Evolutionary conservation across 805 yeast species (phyloP).

Genomic region (Blastobotrys peoriensis): DNA sequence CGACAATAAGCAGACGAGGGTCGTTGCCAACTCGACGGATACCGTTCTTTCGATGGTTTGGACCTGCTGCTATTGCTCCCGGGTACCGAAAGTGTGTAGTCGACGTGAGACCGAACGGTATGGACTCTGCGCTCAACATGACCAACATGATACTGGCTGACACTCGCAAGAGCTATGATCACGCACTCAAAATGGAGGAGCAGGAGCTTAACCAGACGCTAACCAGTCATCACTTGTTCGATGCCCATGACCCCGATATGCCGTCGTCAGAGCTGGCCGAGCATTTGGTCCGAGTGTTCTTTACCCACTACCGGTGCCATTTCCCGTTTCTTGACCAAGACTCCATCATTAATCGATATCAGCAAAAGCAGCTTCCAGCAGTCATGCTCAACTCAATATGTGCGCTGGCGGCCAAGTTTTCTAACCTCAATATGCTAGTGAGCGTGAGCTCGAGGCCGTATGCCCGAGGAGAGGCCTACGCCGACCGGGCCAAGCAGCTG

Average conservation of each 20-base stretch:
- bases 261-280: neutral
- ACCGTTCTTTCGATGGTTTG: conserved; percentile 7
- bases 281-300: conserved; percentile 1
- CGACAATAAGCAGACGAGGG: too few species aligned
- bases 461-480: conserved; percentile 5
- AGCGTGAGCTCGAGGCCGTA: conserved; percentile 1
- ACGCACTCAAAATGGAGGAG: neutral
- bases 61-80: conserved; percentile 4
- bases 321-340: conserved; percentile 4
- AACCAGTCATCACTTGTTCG: neutral
- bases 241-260: neutral
- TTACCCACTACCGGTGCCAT: conserved; percentile 5
- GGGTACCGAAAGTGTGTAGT: conserved; percentile 6
- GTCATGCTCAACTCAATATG: conserved; percentile 6
- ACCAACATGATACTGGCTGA: conserved; percentile 5
- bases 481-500: conserved; percentile 8
- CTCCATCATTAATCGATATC: neutral
- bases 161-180: neutral
- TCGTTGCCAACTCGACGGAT: conserved; percentile 1
- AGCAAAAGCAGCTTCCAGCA: conserved; percentile 3
- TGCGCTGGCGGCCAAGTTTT: conserved; percentile 7
- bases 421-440: neutral
- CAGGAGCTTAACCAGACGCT: neutral
- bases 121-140: conserved; percentile 1
- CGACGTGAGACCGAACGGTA: conserved; percentile 1